Percentiles rank a stretch among this genome's conserved stretches.
Conservation (phyloP, 2,329 filamentous ascomycete genomes). For the Xylaria sp. region DNA sequence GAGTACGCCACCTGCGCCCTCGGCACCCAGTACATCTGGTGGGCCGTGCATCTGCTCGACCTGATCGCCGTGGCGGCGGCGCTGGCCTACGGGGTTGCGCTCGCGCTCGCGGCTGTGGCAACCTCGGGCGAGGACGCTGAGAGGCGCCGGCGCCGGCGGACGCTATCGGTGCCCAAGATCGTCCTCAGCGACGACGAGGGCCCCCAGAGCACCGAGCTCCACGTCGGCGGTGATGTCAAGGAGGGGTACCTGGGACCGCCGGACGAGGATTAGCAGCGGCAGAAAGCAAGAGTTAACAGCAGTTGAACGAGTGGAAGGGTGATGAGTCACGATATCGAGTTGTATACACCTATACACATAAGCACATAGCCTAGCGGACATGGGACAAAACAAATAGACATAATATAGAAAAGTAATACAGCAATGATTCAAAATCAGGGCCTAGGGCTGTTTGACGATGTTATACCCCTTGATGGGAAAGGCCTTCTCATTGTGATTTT, state of each 20-base stretch:
- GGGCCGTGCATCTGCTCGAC: constrained; percentile 80
- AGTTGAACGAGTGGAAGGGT: constrained; percentile 4
- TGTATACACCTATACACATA: too few relatives aligned
- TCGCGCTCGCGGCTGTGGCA: constrained; percentile 28
- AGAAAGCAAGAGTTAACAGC: constrained; percentile 1
- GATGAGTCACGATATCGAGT: constrained; percentile 20
- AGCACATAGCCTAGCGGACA: too few relatives aligned
- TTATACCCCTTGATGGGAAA: too few relatives aligned
- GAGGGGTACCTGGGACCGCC: constrained; percentile 16
- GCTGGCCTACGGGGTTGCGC: constrained; percentile 32
- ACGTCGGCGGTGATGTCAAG: constrained; percentile 16
- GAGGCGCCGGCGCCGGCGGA: constrained; percentile 16
- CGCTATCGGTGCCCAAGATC: neutral
- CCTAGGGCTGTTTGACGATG: too few relatives aligned
- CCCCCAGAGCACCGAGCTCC: neutral
- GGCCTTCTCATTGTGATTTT: too few relatives aligned
- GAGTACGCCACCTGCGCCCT: constrained; percentile 79
- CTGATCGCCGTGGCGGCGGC: constrained; percentile 47
- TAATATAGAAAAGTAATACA: constrained; percentile 7
- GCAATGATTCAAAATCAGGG: neutral
- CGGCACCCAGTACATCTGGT: constrained; percentile 92
- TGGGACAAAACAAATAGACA: constrained; percentile 11
- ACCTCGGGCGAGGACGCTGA: constrained; percentile 25
- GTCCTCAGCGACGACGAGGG: neutral
- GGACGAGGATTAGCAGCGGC: too few relatives aligned